Evolutionary conservation across 805 yeast genomes (phyloP).

Genomic region (Torulaspora maleeae): DNA sequence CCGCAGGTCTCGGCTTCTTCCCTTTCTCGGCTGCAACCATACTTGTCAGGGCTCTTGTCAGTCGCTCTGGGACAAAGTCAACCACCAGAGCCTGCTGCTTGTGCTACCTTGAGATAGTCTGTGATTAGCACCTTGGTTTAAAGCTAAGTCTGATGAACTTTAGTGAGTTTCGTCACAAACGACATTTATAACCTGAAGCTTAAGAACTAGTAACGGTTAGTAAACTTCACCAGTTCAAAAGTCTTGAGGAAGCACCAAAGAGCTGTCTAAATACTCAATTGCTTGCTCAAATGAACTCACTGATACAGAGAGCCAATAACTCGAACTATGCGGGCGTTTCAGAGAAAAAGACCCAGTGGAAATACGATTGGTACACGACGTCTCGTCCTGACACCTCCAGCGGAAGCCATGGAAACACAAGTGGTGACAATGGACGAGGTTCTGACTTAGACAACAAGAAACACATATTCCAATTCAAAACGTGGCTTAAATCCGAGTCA

Average conservation of each 20-base stretch:
- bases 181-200: background rate
- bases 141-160: slow-evolving; percentile 3
- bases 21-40: slow-evolving; percentile 2
- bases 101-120: background rate
- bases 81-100: background rate
- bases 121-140: background rate
- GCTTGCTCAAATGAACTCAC: slow-evolving; percentile 13
- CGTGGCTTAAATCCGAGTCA: slow-evolving; percentile 22
- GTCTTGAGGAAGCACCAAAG: too few species aligned
- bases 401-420: slow-evolving; percentile 6
- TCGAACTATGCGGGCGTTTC: slow-evolving; percentile 16
- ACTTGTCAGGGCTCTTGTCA: background rate
- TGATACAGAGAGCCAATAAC: slow-evolving; percentile 27
- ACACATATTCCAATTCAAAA: slow-evolving; percentile 23
- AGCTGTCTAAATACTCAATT: background rate
- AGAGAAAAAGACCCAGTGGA: slow-evolving; percentile 31
- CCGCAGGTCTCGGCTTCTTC: slow-evolving; percentile 12
- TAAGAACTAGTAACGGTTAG: background rate
- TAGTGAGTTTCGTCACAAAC: background rate
- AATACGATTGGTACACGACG: slow-evolving; percentile 31
- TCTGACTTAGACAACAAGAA: slow-evolving; percentile 15
- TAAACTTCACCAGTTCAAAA: background rate
- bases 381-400: slow-evolving; percentile 12
- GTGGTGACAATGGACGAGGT: slow-evolving; percentile 7
- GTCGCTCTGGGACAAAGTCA: background rate